Percentiles rank a stretch among this genome's conserved stretches.
Evolutionary conservation across 306 rosid species (phyloP).

Genomic region (Gleditsia sinensis): DNA sequence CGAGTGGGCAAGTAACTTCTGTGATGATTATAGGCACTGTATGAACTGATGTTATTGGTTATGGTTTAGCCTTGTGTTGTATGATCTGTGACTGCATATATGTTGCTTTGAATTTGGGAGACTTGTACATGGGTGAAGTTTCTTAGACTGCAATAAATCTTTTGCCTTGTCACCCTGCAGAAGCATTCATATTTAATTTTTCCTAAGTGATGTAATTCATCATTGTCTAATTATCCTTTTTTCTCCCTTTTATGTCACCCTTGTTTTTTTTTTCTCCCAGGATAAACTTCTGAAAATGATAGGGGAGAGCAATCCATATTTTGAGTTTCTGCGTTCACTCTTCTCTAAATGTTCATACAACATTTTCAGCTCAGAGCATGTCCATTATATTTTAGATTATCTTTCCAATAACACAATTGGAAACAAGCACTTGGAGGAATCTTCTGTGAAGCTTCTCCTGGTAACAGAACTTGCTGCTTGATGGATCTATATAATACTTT

Average conservation of each 20-base stretch:
- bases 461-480: slow-evolving; percentile 47
- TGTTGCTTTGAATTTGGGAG: not conserved
- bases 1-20: slow-evolving; percentile 1
- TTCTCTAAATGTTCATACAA: slow-evolving; percentile 80
- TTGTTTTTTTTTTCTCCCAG: slow-evolving; percentile 44
- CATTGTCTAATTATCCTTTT: slow-evolving; percentile 10
- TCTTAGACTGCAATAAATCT: slow-evolving; percentile 13
- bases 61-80: not conserved
- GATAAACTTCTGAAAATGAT: slow-evolving; percentile 62
- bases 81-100: slow-evolving; percentile 22
- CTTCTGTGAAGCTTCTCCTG: slow-evolving; percentile 74
- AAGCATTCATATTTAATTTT: slow-evolving; percentile 18
- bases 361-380: slow-evolving; percentile 76
- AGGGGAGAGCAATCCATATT: slow-evolving; percentile 58
- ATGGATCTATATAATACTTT: slow-evolving; percentile 22
- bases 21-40: not conserved
- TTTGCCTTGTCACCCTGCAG: slow-evolving; percentile 12
- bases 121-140: not conserved
- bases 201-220: slow-evolving; percentile 13
- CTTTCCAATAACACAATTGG: slow-evolving; percentile 45
- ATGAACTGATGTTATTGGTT: slow-evolving; percentile 26
- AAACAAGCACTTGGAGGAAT: slow-evolving; percentile 56
- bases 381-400: slow-evolving; percentile 55
- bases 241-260: not conserved
- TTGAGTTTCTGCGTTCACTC: slow-evolving; percentile 67